Evolutionary conservation across 208 protist genomes (phyloP), one percentile per base, ranked within the genome.

Genomic region (Leishmania tropica): DNA sequence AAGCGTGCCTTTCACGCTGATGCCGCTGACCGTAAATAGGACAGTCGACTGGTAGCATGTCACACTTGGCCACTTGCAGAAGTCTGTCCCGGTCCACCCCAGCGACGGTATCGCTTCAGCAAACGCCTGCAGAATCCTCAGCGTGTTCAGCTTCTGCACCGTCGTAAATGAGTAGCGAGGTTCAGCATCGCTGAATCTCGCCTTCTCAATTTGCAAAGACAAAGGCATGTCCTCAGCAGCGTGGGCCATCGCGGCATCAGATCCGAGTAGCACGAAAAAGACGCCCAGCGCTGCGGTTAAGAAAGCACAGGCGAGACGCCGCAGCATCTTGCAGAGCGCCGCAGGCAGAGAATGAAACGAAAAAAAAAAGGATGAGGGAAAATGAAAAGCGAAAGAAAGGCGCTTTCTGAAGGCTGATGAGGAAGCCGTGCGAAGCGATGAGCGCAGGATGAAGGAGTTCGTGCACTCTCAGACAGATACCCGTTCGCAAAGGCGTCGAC

Each of bases 71-170:
- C 54, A 78, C 19, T 19, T 67, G 40, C 75, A 78, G 75, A 78
- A 78, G 37, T 78, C 40, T 4, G 17, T 51, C 35, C 75, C 75
- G 17, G 13, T 35, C 75, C 75, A 78, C 56, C 24, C 42, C 75
- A 78, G 54, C 40, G 56, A 40, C 24, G 75, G 75, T 13, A 78
- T 78, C 75, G 75, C 75, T 1, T 19, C n/a, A 28, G 75, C 51
- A n/a, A 78, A 78, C n/a, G 51, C 75, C 53, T 53, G 75, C 75
- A 78, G 31, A 3, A 65, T 58, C 40, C 11, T 31, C 40, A 64
- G 75, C 56, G 75, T 78, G 42, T 68, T 68, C 24, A 1, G 31
- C 1, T 2, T 6, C 75, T 78, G 72, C 4, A 21, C 45, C 4
- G 0, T 19, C 47, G 47, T 76, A 10, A 72, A 72, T 3, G 37